A percentile compares a stretch with the other conserved stretches of the same genome.
phyloP scores from a whole-genome alignment of 768 basidiomycete genomes.

The Calocybe gangraenosa region DNA sequence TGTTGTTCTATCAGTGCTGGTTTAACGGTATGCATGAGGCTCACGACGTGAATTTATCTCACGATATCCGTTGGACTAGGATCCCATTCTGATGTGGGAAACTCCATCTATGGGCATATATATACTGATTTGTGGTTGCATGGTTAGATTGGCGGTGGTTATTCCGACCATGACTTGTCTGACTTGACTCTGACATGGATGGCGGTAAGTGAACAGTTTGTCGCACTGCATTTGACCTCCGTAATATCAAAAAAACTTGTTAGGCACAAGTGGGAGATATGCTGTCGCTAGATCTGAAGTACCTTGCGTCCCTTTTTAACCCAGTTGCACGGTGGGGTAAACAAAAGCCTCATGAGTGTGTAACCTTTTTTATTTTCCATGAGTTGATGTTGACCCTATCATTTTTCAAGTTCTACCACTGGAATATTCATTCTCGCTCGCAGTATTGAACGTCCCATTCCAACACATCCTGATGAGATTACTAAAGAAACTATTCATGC shows the following conservation, averaged over 20 bases:
- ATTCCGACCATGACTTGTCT: constrained; percentile 60
- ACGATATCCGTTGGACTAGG: constrained; percentile 16
- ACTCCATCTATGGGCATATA: not conserved
- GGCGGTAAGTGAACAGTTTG: constrained; percentile 36
- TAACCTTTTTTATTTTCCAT: constrained; percentile 5
- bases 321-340: constrained; percentile 59
- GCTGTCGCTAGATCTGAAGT: constrained; percentile 51
- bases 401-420: constrained; percentile 36
- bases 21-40: constrained; percentile 48
- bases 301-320: constrained; percentile 43
- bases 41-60: not conserved
- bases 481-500: constrained; percentile 62
- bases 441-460: constrained; percentile 43
- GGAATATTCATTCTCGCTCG: constrained; percentile 52
- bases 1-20: constrained; percentile 50
- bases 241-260: not conserved
- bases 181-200: constrained; percentile 65
- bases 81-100: constrained; percentile 37
- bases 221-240: not conserved
- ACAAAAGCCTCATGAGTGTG: constrained; percentile 62
- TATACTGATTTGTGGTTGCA: not conserved
- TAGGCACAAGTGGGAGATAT: constrained; percentile 56
- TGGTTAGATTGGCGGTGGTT: constrained; percentile 65
- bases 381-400: constrained; percentile 1
- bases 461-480: constrained; percentile 34